A percentile compares a stretch with the other conserved stretches of the same genome.
Conservation (phyloP, 176 grass and related monocot species). For the Bonia amplexicaulis region DNA sequence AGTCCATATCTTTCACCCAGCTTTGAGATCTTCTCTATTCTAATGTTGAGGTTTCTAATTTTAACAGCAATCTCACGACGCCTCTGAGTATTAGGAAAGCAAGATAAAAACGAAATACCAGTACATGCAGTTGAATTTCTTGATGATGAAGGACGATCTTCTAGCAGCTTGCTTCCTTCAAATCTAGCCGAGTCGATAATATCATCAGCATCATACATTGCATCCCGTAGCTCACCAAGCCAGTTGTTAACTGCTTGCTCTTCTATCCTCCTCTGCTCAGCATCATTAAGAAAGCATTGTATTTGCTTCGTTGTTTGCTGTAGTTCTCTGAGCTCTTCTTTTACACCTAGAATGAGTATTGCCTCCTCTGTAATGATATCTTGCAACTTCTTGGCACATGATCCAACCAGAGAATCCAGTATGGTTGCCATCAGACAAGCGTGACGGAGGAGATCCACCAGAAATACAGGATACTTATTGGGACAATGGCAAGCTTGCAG, state of each 20-base stretch:
- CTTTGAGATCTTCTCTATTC: background rate
- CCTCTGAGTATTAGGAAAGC: background rate
- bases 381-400: no score
- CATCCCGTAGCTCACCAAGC: constrained; percentile 38
- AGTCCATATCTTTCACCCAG: no score
- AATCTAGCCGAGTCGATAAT: no score
- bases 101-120: background rate
- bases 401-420: no score
- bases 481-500: no score
- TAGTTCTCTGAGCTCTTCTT: no score
- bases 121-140: background rate
- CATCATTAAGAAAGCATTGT: background rate
- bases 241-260: constrained; percentile 18
- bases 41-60: no score
- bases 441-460: no score
- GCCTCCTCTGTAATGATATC: no score
- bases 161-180: background rate
- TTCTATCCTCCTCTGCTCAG: constrained; percentile 18
- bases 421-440: background rate
- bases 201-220: constrained; percentile 31
- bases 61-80: background rate
- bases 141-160: background rate
- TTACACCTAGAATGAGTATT: no score
- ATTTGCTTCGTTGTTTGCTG: no score
- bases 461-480: no score